phyloP scores from a whole-genome alignment of 768 basidiomycete genomes.

The Pluteus cervinus region DNA sequence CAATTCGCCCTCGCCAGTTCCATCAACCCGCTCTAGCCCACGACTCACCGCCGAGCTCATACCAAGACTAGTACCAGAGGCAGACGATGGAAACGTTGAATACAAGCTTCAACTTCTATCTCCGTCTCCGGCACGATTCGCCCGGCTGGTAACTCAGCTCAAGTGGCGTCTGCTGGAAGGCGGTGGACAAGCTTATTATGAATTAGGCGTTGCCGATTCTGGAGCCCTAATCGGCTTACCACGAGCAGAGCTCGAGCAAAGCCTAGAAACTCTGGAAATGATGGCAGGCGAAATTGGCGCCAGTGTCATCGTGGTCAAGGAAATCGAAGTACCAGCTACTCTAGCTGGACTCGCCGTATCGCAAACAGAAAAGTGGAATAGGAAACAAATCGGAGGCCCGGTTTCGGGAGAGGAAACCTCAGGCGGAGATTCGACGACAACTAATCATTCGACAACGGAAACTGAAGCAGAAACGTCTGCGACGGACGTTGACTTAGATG shows the following conservation, averaged over 20 bases:
- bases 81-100: conserved; percentile 85
- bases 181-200: conserved; percentile 79
- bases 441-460: conserved; percentile 18
- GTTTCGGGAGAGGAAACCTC: conserved; percentile 14
- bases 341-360: conserved; percentile 34
- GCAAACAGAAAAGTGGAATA: conserved; percentile 28
- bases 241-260: conserved; percentile 67
- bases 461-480: conserved; percentile 30
- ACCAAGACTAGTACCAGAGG: conserved; percentile 71
- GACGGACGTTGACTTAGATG: conserved; percentile 36
- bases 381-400: conserved; percentile 20
- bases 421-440: conserved; percentile 24
- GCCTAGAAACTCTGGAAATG: conserved; percentile 80
- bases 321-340: conserved; percentile 68
- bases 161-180: conserved; percentile 92
- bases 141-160: conserved; percentile 86
- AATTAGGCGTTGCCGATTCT: conserved; percentile 80
- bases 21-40: not conserved
- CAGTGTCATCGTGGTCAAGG: conserved; percentile 85
- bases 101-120: conserved; percentile 89
- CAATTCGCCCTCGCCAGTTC: conserved; percentile 36
- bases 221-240: conserved; percentile 81
- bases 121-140: conserved; percentile 71
- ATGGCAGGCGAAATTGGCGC: conserved; percentile 96
- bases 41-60: conserved; percentile 15